These are phyloP conservation scores for Hypsizygus marmoreus DNA, from an alignment of 768 basidiomycete genomes.

Conservation along the genomic window DNA sequence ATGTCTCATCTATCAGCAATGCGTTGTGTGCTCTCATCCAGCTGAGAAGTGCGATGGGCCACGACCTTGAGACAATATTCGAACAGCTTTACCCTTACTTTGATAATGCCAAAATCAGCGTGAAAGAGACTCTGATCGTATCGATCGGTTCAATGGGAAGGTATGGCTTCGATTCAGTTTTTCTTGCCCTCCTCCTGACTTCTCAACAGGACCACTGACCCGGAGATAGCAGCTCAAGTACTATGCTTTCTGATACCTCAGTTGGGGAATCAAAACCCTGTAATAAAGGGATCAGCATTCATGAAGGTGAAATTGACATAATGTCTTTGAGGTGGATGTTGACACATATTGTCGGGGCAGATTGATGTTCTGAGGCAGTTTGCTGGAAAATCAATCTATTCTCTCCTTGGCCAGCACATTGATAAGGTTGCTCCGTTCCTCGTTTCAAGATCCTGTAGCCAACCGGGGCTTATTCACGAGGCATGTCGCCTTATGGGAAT, in stretches of 20 bases:
- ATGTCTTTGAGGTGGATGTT: neutral
- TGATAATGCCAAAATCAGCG: conserved; percentile 42
- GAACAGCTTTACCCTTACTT: conserved; percentile 50
- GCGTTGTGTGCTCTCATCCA: conserved; percentile 50
- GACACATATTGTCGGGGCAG: conserved; percentile 34
- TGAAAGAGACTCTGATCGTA: conserved; percentile 67
- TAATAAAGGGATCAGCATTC: conserved; percentile 68
- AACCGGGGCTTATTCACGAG: conserved; percentile 63
- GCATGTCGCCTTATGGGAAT: conserved; percentile 69
- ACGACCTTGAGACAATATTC: conserved; percentile 42
- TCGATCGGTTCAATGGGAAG: conserved; percentile 59
- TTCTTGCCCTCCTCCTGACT: conserved; percentile 1
- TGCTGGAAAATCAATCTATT: conserved; percentile 63
- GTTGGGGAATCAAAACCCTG: conserved; percentile 65
- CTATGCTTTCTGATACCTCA: conserved; percentile 66
- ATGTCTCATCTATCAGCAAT: conserved; percentile 34
- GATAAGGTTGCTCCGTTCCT: conserved; percentile 67
- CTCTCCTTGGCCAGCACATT: conserved; percentile 70
- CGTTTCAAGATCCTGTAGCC: conserved; percentile 54
- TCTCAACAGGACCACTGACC: conserved; percentile 43
- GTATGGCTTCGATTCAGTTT: conserved; percentile 27
- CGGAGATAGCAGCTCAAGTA: conserved; percentile 57
- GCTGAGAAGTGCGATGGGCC: conserved; percentile 31
- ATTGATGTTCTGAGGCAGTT: conserved; percentile 57
- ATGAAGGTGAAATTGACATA: conserved; percentile 53